phyloP scores from a whole-genome alignment of 2,329 filamentous ascomycete genomes.

The Neoarthrinium moseri region DNA sequence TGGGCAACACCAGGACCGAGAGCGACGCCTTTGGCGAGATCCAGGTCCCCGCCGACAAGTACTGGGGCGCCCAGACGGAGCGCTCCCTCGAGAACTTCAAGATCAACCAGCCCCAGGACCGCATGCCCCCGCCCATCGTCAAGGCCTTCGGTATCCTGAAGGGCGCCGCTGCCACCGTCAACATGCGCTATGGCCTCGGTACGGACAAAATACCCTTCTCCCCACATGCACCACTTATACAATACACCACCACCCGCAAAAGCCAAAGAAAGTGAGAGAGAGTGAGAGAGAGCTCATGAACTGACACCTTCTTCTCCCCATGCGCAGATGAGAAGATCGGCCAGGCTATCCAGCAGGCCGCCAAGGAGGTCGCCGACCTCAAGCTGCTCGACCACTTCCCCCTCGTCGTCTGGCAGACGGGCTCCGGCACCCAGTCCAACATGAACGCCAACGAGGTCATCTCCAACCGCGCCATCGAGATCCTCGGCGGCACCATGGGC shows the following conservation, averaged over 20 bases:
- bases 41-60: conserved; percentile 87
- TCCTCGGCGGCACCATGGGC: conserved; percentile 89
- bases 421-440: conserved; percentile 97
- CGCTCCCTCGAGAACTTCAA: conserved; percentile 96
- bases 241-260: too few species aligned
- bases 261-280: conserved; percentile 7
- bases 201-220: conserved; percentile 25
- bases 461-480: conserved; percentile 98
- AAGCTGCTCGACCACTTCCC: conserved; percentile 98
- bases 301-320: conserved; percentile 9
- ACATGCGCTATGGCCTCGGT: conserved; percentile 92
- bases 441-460: conserved; percentile 99
- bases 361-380: conserved; percentile 86
- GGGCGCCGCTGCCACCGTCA: conserved; percentile 92
- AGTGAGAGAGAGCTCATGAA: neutral
- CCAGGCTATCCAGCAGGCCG: conserved; percentile 91
- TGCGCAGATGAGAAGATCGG: conserved; percentile 78
- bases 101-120: conserved; percentile 98
- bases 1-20: conserved; percentile 71
- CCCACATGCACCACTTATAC: too few species aligned
- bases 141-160: conserved; percentile 96
- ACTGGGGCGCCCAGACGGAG: conserved; percentile 98
- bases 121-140: conserved; percentile 92
- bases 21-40: conserved; percentile 98
- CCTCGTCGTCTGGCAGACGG: conserved; percentile 98